Percentiles rank a stretch among this genome's conserved stretches.
phyloP scores from a whole-genome alignment of 805 yeast genomes.

The Starmerella asiatica region DNA sequence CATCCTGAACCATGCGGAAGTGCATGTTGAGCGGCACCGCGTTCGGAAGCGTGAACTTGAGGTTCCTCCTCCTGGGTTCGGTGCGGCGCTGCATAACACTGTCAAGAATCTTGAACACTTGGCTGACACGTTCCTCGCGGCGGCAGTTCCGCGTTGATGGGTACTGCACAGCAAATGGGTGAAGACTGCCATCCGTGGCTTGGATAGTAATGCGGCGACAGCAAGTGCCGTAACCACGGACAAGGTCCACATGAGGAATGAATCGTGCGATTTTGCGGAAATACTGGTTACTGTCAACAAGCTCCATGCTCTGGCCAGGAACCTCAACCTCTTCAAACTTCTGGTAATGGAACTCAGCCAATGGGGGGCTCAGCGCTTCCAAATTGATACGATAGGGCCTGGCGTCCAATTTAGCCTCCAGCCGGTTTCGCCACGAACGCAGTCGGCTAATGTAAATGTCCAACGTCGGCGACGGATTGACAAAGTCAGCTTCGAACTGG shows the following conservation, averaged over 20 bases:
- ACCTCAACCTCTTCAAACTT: slow-evolving; percentile 95
- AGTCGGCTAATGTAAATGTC: slow-evolving; percentile 74
- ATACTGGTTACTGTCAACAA: slow-evolving; percentile 77
- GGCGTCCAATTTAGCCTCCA: slow-evolving; percentile 84
- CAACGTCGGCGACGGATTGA: slow-evolving; percentile 71
- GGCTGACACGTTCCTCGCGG: slow-evolving; percentile 89
- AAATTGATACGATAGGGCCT: slow-evolving; percentile 65
- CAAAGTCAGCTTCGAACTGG: slow-evolving; percentile 85
- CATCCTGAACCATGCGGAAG: slow-evolving; percentile 78
- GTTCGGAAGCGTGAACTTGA: slow-evolving; percentile 73
- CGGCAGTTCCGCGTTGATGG: slow-evolving; percentile 97
- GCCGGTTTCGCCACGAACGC: slow-evolving; percentile 81
- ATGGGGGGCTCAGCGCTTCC: slow-evolving; percentile 85
- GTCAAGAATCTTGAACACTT: slow-evolving; percentile 77
- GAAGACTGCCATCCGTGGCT: slow-evolving; percentile 85
- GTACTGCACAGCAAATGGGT: slow-evolving; percentile 89
- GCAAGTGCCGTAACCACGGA: slow-evolving; percentile 82
- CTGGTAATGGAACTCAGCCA: slow-evolving; percentile 95
- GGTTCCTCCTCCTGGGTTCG: slow-evolving; percentile 74
- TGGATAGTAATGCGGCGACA: slow-evolving; percentile 78
- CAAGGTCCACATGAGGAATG: slow-evolving; percentile 73
- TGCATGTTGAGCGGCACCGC: slow-evolving; percentile 94
- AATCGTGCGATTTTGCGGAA: slow-evolving; percentile 89
- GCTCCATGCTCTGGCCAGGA: slow-evolving; percentile 89
- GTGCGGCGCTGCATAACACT: slow-evolving; percentile 67